Evolutionary conservation across 2,329 filamentous ascomycete species (phyloP).

Genomic region (Zymoseptoria passerinii): DNA sequence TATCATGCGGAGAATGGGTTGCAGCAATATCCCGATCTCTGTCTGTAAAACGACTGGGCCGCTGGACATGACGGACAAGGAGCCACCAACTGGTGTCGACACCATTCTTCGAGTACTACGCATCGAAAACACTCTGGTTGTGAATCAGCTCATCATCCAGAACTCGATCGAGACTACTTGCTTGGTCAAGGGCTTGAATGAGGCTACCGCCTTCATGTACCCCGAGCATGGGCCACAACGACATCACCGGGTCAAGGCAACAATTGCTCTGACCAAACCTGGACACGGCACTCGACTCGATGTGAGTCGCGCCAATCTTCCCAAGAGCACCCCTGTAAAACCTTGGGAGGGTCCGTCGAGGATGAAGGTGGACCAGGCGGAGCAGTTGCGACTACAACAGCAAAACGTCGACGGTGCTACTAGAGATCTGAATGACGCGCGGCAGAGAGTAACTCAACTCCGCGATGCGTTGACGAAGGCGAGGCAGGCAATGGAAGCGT

Average conservation of each 20-base stretch:
- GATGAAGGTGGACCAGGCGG: slow-evolving; percentile 36
- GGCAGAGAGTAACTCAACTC: slow-evolving; percentile 41
- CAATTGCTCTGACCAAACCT: slow-evolving; percentile 46
- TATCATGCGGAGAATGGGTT: slow-evolving; percentile 55
- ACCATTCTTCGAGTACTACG: slow-evolving; percentile 73
- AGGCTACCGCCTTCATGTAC: slow-evolving; percentile 64
- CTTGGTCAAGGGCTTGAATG: slow-evolving; percentile 58
- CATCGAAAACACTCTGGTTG: slow-evolving; percentile 70
- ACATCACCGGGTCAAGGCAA: slow-evolving; percentile 68
- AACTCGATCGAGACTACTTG: slow-evolving; percentile 76
- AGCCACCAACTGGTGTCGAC: slow-evolving; percentile 64
- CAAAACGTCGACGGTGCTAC: slow-evolving; percentile 29
- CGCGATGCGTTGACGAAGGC: slow-evolving; percentile 44
- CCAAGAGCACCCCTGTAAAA: slow-evolving; percentile 45
- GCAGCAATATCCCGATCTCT: slow-evolving; percentile 44
- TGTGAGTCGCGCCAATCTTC: slow-evolving; percentile 40
- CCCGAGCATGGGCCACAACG: slow-evolving; percentile 40
- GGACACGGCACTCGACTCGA: slow-evolving; percentile 55
- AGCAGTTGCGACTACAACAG: slow-evolving; percentile 34
- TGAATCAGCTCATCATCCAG: slow-evolving; percentile 75
- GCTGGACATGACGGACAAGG: slow-evolving; percentile 56
- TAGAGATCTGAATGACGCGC: slow-evolving; percentile 46
- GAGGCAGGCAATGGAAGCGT: slow-evolving; percentile 41
- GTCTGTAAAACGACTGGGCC: slow-evolving; percentile 49
- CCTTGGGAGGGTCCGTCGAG: slow-evolving; percentile 50